Base-by-base conservation (phyloP, 2,329 filamentous ascomycete species). In the Trichoderma brevicompactum region DNA sequence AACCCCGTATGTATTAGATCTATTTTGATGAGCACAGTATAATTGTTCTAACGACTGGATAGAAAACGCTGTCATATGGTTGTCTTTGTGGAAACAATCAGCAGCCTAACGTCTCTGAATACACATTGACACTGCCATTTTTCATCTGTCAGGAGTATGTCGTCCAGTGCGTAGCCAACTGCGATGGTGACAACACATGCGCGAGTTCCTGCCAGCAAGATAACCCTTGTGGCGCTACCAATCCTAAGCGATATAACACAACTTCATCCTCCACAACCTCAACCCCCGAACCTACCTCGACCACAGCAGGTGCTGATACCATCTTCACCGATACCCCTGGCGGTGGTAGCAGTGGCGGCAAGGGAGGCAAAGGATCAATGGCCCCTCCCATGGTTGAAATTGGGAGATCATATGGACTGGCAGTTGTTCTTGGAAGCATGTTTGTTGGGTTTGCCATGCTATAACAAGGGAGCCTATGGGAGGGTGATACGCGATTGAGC, bases 91-190 rank as follows among this genome's bases (percentile, higher is more conserved):
- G 83, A 68, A 83, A 90, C 74, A 85, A 86, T 74, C 75, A 83
- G 68, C 79, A 84, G 60, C 91, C 91, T 70, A 93, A 94, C 78
- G 79, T 92, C 55, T 87, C 89, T 72, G 84, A 94, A 78, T 95
- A 90, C 83, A 89, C 88, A 19, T 83, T 92, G 71, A 94, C 91
- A 1, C 81, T 95, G 32, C 91, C 92, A 40, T 94, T 87, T 83
- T 92, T 88, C 79, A 83, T 88, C 71, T 95, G 91, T 84, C 83
- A 83, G 53, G 83, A 90, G 78, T 92, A 85, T 83, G 89, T 86
- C 71, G 87, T 80, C 75, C 85, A 92, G 77, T 92, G 90, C 75
- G 87, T 90, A 12, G 73, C 69, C 2, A 77, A 68, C 65, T 93
- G 90, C 77, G 79, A 77, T 40, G 66, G 73, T 56, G 74, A 78